Evolutionary conservation across 495 filamentous ascomycete genomes (phyloP).

Genomic region (Podospora appendiculata): DNA sequence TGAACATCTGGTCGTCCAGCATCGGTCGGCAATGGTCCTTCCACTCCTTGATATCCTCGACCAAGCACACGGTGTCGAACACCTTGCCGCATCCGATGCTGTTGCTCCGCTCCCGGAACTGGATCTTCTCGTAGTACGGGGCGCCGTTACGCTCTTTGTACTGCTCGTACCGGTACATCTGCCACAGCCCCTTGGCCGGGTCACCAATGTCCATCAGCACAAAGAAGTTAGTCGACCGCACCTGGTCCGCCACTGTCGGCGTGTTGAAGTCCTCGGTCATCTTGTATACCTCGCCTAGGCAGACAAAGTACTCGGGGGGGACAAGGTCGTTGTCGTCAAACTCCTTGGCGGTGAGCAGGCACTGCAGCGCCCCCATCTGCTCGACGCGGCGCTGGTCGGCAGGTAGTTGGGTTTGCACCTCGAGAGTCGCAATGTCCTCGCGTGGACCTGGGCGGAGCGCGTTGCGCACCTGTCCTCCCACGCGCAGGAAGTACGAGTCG

Average conservation of each 20-base stretch:
- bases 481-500: neutral
- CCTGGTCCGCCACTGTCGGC: neutral
- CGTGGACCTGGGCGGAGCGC: neutral
- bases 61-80: neutral
- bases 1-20: neutral
- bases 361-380: neutral
- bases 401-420: neutral
- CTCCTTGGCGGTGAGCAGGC: neutral
- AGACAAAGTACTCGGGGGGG: neutral
- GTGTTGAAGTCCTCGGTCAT: neutral
- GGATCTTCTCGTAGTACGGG: neutral
- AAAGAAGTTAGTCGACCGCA: constrained; percentile 2
- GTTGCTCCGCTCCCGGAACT: neutral
- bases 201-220: neutral
- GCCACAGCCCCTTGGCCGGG: constrained; percentile 3
- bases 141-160: neutral
- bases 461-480: neutral
- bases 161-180: constrained; percentile 2
- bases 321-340: neutral
- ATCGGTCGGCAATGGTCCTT: neutral
- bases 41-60: neutral
- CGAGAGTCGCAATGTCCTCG: neutral
- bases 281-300: constrained; percentile 4
- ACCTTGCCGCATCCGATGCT: neutral
- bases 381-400: neutral